These are phyloP conservation scores for Colletotrichum euphorbiae DNA, from an alignment of 2,329 filamentous ascomycete species.

Conservation along the genomic window DNA sequence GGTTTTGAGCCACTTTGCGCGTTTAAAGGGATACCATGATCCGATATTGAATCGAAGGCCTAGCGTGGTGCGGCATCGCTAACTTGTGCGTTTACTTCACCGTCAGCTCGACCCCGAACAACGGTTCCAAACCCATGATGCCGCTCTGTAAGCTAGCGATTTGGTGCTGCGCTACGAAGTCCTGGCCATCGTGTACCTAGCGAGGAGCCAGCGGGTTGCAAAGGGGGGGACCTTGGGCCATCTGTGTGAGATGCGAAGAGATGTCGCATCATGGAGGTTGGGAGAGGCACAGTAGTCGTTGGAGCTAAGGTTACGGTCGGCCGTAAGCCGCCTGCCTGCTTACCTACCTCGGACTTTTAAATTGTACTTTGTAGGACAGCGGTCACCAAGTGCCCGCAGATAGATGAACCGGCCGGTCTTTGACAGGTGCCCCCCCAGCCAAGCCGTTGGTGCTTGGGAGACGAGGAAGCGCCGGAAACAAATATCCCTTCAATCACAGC, in stretches of 20 bases:
- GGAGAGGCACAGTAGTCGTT: background rate
- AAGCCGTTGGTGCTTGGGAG: conserved; percentile 28
- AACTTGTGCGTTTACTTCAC: background rate
- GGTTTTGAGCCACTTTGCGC: no score
- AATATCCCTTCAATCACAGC: conserved; percentile 41
- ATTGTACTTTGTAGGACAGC: no score
- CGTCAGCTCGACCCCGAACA: conserved; percentile 14
- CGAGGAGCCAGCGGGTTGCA: no score
- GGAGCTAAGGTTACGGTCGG: no score
- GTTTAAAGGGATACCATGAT: no score
- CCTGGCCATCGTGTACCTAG: background rate
- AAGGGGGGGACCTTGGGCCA: background rate
- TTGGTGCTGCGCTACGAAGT: conserved; percentile 11
- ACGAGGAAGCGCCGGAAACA: conserved; percentile 38
- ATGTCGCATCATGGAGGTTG: background rate
- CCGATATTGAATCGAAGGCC: conserved; percentile 5
- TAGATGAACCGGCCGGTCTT: conserved; percentile 11
- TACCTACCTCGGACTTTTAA: no score
- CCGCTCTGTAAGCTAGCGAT: conserved; percentile 21
- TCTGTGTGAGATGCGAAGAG: background rate
- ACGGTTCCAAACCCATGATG: conserved; percentile 31
- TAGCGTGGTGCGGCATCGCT: conserved; percentile 11
- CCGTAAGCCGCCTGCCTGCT: no score
- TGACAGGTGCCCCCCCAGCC: conserved; percentile 32
- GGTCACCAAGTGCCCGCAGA: background rate